Conservation (phyloP, 2,329 filamentous ascomycete genomes). For the Neofusicoccum umdonicola region DNA sequence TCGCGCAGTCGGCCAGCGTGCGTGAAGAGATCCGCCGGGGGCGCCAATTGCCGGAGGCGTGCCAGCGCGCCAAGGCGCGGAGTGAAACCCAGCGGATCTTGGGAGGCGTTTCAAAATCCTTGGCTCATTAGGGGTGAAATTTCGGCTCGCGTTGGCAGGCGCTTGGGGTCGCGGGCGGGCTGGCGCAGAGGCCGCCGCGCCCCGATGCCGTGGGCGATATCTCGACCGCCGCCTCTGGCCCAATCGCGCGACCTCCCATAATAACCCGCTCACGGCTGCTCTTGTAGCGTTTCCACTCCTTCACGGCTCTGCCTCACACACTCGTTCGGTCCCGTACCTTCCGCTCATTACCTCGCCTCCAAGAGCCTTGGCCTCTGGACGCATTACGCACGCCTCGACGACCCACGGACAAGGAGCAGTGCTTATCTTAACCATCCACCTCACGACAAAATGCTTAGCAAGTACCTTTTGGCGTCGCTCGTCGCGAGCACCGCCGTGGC, state of each 20-base stretch:
- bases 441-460: conserved; percentile 10
- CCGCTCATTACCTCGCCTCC: conserved; percentile 11
- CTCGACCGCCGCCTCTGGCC: conserved; percentile 4
- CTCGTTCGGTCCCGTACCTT: conserved; percentile 10
- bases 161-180: conserved; percentile 1
- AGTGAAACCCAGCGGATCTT: conserved; percentile 12
- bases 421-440: conserved; percentile 1
- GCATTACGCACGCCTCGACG: neutral
- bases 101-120: conserved; percentile 10
- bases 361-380: conserved; percentile 8
- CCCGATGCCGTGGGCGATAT: conserved; percentile 5
- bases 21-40: neutral
- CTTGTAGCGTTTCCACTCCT: conserved; percentile 3
- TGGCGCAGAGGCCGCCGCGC: conserved; percentile 1
- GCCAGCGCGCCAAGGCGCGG: conserved; percentile 6
- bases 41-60: neutral
- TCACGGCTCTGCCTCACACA: conserved; percentile 11
- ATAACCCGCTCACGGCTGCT: conserved; percentile 6
- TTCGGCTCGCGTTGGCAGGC: conserved; percentile 9
- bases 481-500: conserved; percentile 48
- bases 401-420: neutral
- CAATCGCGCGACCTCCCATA: conserved; percentile 6
- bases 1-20: neutral
- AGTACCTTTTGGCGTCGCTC: conserved; percentile 15
- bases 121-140: conserved; percentile 17